Evolutionary conservation across 805 yeast species (phyloP), one percentile per base, ranked within the genome.

Genomic region (Wickerhamomyces xylosicus): DNA sequence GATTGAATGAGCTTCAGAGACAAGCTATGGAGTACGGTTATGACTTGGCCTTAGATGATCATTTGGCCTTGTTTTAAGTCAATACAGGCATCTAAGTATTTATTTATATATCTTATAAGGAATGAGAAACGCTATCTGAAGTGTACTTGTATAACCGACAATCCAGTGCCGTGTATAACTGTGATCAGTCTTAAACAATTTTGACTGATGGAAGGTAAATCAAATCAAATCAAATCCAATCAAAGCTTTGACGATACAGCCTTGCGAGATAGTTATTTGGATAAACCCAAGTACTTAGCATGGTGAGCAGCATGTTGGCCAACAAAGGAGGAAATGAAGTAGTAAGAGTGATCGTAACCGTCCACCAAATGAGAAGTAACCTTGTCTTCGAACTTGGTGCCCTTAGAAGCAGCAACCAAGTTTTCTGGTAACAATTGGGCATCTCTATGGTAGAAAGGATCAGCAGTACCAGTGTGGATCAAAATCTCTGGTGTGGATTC

Each of bases 291-390:
- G 42, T 74, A 68, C 58, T 81, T 79, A 9, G 95, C 94, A 53
- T 92, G 97, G 58, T 80, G 90, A 43, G 72, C 75, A 29, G 95
- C 85, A 58, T 92, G 97, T 28, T 77, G 84, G 40, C 73, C 80
- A 11, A 81, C 81, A 59, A 87, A 89, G 0, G 85, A 62, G 38
- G 89, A 71, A 41, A 90, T 71, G 58, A 87, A 90, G 61, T 73
- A 92, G 66, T 89, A 90, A 36, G 89, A 80, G 57, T 90, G 98
- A 54, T 92, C 97, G 54, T 77, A 90, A 4, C 89, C 95, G 1
- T 83, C 87, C 16, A 74, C 95, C 28, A 75, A 51, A 21, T 74
- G 63, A 36, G 83, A 58, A 22, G 72, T 64, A 41, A 90, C 69
- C 40, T 73, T 67, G 4, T 77, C 83, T 41, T 71, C 72, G 59